Conservation (phyloP, 345 rosid genomes). For the Corymbia maculata region DNA sequence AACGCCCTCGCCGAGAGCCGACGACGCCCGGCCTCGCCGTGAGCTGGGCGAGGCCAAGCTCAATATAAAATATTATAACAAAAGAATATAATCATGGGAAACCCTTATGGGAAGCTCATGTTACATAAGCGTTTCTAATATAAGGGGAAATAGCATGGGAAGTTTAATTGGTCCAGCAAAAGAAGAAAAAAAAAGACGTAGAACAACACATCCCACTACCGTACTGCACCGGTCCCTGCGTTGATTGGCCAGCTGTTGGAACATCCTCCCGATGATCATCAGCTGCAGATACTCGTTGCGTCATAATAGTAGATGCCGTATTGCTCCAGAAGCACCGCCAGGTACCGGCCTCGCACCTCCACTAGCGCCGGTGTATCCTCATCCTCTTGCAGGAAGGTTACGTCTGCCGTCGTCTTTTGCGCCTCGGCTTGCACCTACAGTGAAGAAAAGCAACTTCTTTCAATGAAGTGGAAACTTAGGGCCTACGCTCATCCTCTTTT, state of each 20-base stretch:
- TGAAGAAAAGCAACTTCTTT: not conserved
- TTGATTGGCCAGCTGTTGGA: conserved; percentile 49
- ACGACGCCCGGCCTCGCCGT: no score
- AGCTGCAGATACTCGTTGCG: not conserved
- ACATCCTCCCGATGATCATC: conserved; percentile 46
- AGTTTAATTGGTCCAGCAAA: conserved; percentile 16
- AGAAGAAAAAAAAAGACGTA: no score
- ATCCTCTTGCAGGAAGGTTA: not conserved
- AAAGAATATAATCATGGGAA: no score
- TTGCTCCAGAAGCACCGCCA: no score
- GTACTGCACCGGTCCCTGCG: not conserved
- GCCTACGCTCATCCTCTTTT: not conserved
- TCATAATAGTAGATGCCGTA: no score
- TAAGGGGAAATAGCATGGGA: no score
- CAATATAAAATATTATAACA: no score
- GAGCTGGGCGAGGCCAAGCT: no score
- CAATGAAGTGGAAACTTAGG: not conserved
- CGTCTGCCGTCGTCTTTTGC: no score
- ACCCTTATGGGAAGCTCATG: no score
- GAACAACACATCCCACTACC: not conserved
- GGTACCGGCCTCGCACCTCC: conserved; percentile 16
- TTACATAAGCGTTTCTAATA: no score
- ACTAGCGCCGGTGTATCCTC: not conserved
- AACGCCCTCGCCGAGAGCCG: no score
- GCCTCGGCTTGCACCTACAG: not conserved